Evolutionary conservation across 371 early-diverging fungal species (phyloP).

Genomic region (Apophysomyces ossiformis): DNA sequence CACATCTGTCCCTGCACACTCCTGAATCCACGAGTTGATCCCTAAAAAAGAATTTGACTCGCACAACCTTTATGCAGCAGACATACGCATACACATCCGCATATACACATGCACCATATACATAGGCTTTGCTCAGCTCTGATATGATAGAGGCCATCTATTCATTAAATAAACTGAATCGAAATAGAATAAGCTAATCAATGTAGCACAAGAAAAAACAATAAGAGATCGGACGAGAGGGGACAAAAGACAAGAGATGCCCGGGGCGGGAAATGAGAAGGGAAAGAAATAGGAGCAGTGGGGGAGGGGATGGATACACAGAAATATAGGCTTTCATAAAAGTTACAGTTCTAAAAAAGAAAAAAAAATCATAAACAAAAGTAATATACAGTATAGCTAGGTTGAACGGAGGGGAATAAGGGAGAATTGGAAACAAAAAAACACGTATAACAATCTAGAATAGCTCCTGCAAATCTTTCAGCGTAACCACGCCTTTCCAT

Average conservation of each 20-base stretch:
- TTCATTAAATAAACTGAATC: constrained; percentile 1
- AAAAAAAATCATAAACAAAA: not conserved
- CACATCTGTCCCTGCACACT: not conserved
- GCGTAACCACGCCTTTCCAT: constrained; percentile 46
- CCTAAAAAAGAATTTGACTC: not conserved
- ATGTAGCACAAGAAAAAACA: not conserved
- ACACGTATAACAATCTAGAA: constrained; percentile 25
- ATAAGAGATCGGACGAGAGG: not conserved
- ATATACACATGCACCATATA: not conserved
- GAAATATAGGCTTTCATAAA: constrained; percentile 9
- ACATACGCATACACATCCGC: not conserved
- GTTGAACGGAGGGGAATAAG: not conserved
- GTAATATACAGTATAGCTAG: not conserved
- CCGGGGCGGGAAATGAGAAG: not conserved
- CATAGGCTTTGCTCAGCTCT: not conserved
- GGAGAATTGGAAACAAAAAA: constrained; percentile 2
- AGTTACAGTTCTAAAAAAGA: constrained; percentile 1
- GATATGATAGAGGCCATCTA: not conserved
- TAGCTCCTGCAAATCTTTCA: constrained; percentile 52
- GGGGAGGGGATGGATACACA: constrained; percentile 3
- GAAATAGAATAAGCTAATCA: not conserved
- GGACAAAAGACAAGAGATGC: not conserved
- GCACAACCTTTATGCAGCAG: constrained; percentile 3
- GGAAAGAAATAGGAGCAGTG: not conserved
- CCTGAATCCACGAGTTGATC: constrained; percentile 8